Percentiles rank a stretch among this genome's conserved stretches.
Evolutionary conservation across 169 alveolate species (phyloP).

Genomic region (Cystoisospora suis): DNA sequence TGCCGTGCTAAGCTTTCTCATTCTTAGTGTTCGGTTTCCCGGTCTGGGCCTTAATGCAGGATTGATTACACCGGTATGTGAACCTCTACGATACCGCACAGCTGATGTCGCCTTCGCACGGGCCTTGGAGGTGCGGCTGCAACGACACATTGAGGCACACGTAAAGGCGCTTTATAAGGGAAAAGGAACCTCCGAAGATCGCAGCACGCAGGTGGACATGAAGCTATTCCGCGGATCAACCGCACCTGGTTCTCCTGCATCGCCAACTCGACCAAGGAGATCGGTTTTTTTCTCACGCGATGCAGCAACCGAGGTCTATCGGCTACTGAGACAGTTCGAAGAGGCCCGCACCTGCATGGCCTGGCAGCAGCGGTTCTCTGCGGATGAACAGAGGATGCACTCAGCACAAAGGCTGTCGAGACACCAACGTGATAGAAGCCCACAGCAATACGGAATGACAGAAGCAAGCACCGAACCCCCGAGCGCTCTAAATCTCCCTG

Average conservation of each 20-base stretch:
- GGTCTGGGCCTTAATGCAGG: too few relatives aligned
- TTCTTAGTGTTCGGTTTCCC: too few relatives aligned
- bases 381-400: background rate
- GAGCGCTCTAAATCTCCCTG: too few relatives aligned
- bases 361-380: constrained; percentile 27
- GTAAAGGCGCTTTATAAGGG: background rate
- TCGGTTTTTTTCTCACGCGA: background rate
- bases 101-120: background rate
- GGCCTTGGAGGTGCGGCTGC: background rate
- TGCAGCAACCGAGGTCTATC: background rate
- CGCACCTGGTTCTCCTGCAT: background rate
- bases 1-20: too few relatives aligned
- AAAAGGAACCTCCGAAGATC: background rate
- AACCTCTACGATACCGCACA: background rate
- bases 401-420: too few relatives aligned
- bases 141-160: background rate
- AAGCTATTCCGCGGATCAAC: background rate
- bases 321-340: background rate
- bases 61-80: background rate
- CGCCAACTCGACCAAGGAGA: background rate
- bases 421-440: too few relatives aligned
- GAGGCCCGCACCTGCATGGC: constrained; percentile 10
- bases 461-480: too few relatives aligned
- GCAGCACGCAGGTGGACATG: background rate
- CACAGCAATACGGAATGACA: too few relatives aligned